Evolutionary conservation across 805 yeast genomes (phyloP).

Genomic region (Metschnikowia reukaufii): DNA sequence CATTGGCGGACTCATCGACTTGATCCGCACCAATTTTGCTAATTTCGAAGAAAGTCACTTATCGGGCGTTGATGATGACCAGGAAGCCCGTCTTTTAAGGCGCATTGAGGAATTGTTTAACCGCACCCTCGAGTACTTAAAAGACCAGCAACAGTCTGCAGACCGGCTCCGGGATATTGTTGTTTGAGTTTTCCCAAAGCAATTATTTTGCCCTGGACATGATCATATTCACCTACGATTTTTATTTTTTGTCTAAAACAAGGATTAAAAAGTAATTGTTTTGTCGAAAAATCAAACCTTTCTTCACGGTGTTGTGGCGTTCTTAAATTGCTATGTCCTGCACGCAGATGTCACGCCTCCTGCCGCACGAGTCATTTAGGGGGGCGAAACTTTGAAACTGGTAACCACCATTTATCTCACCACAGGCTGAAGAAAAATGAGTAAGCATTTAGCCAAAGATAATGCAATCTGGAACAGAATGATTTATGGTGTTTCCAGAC

Average conservation of each 20-base stretch:
- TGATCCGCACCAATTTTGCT: conserved; percentile 67
- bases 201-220: no score
- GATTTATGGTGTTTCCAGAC: conserved; percentile 13
- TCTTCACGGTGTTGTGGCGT: no score
- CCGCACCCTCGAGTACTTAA: conserved; percentile 70
- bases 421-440: conserved; percentile 5
- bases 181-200: neutral
- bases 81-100: conserved; percentile 30
- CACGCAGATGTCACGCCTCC: neutral
- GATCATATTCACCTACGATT: no score
- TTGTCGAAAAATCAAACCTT: no score
- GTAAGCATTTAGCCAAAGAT: conserved; percentile 18
- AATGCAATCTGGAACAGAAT: conserved; percentile 20
- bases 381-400: neutral
- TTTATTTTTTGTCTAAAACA: no score
- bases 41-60: conserved; percentile 34
- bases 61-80: conserved; percentile 25
- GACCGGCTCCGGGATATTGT: conserved; percentile 5
- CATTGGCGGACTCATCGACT: conserved; percentile 81
- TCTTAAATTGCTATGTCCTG: conserved; percentile 6
- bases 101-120: conserved; percentile 48
- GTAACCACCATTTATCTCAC: neutral
- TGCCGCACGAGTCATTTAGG: neutral
- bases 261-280: no score
- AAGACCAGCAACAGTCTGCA: conserved; percentile 49